These are phyloP conservation scores for Delphinella strobiligena DNA, from an alignment of 2,329 filamentous ascomycete species.

Conservation along the genomic window DNA sequence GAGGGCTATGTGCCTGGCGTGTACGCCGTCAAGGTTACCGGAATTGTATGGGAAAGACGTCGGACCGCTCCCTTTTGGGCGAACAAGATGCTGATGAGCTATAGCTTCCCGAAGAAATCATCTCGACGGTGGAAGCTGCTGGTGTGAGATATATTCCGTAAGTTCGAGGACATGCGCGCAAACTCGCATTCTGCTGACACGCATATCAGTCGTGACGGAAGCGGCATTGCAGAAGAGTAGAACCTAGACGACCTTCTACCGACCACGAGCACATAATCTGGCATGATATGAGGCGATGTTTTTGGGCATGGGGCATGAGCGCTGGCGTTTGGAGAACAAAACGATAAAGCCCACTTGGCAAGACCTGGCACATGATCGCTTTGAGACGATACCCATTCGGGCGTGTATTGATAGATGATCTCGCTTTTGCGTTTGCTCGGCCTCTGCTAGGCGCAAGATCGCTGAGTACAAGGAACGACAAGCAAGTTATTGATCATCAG, in stretches of 20 bases:
- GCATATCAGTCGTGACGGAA: conserved; percentile 7
- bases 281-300: too few species aligned
- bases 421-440: too few species aligned
- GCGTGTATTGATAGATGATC: too few species aligned
- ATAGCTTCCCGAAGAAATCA: conserved; percentile 45
- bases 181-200: neutral
- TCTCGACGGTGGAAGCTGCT: conserved; percentile 43
- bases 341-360: conserved; percentile 2
- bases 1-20: conserved; percentile 79
- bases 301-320: too few species aligned
- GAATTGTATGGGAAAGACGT: conserved; percentile 47
- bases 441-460: too few species aligned
- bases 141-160: conserved; percentile 51
- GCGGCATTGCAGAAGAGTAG: conserved; percentile 4
- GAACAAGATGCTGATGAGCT: too few species aligned
- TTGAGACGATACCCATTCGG: too few species aligned
- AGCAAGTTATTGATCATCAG: too few species aligned
- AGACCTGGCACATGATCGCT: too few species aligned
- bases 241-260: neutral
- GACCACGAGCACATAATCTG: neutral
- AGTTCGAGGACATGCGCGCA: conserved; percentile 12
- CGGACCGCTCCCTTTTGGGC: neutral
- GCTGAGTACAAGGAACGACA: too few species aligned
- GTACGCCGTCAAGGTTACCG: conserved; percentile 91
- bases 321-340: conserved; percentile 3